Conservation (phyloP, 1,139 yeast genomes). For the Yamadazyma oceani region DNA sequence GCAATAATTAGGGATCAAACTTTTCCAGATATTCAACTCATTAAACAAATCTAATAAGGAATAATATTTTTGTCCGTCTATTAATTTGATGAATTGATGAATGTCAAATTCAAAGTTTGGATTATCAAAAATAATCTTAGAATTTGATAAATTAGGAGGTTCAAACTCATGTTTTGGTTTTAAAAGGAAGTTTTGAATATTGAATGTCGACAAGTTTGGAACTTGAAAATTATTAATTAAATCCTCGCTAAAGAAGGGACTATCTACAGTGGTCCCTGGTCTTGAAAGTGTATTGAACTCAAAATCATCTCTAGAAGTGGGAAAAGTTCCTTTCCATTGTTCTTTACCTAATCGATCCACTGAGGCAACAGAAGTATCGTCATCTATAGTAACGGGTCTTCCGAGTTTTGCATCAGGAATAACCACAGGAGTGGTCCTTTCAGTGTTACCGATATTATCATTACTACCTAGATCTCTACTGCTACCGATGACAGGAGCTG, state of each 20-base stretch:
- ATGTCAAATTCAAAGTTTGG: constrained; percentile 18
- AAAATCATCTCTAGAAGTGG: constrained; percentile 1
- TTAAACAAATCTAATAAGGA: constrained; percentile 45
- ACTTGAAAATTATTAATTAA: constrained; percentile 11
- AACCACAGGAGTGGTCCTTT: too few species aligned
- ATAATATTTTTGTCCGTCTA: constrained; percentile 35
- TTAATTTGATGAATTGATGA: constrained; percentile 12
- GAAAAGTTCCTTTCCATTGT: too few species aligned
- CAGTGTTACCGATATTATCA: too few species aligned
- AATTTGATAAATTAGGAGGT: constrained; percentile 15
- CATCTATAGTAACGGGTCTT: too few species aligned
- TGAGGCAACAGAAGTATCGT: too few species aligned
- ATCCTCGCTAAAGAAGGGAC: constrained; percentile 16
- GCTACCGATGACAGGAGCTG: too few species aligned
- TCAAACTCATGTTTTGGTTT: constrained; percentile 16
- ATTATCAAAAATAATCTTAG: constrained; percentile 15
- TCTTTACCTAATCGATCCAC: too few species aligned
- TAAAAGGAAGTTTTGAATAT: constrained; percentile 16
- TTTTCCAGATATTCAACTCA: constrained; percentile 41
- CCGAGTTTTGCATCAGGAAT: too few species aligned
- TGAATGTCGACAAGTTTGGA: constrained; percentile 13
- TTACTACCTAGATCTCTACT: too few species aligned
- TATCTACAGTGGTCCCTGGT: constrained; percentile 11
- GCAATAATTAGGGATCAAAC: constrained; percentile 38
- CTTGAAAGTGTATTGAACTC: constrained; percentile 4